Percentiles rank a stretch among this genome's conserved stretches.
These are phyloP conservation scores for Yamadazyma siamensis DNA, from an alignment of 1,139 yeast species.

Conservation along the genomic window DNA sequence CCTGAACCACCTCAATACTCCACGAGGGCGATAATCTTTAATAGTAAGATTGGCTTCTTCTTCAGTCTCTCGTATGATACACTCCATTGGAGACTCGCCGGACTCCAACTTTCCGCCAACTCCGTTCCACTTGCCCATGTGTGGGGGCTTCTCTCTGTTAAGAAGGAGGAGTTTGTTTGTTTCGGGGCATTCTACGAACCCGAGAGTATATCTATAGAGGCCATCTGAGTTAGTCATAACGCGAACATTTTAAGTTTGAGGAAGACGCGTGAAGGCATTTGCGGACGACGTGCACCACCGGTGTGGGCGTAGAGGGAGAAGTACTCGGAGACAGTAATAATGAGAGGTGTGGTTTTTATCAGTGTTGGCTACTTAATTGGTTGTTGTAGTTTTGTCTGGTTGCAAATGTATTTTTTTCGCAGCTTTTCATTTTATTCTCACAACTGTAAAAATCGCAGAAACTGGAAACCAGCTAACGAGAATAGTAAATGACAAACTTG, in stretches of 20 bases:
- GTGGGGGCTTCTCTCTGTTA: conserved; percentile 44
- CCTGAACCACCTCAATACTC: conserved; percentile 36
- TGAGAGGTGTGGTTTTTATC: too few relatives aligned
- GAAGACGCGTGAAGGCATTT: too few relatives aligned
- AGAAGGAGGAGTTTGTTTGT: conserved; percentile 32
- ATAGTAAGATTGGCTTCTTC: conserved; percentile 44
- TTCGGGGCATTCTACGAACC: conserved; percentile 35
- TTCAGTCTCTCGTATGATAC: conserved; percentile 41
- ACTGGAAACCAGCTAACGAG: too few relatives aligned
- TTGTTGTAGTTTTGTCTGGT: too few relatives aligned
- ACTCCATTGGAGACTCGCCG: conserved; percentile 33
- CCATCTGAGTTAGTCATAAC: conserved; percentile 10
- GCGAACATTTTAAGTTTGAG: conserved; percentile 2
- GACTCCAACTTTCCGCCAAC: conserved; percentile 46
- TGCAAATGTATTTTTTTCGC: too few relatives aligned
- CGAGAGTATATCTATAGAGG: conserved; percentile 32
- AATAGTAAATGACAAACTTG: too few relatives aligned
- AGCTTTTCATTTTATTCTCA: too few relatives aligned
- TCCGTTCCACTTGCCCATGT: conserved; percentile 56
- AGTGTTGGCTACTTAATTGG: too few relatives aligned
- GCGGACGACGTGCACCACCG: too few relatives aligned
- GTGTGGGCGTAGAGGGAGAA: too few relatives aligned
- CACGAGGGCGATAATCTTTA: conserved; percentile 28
- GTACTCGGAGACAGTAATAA: too few relatives aligned
- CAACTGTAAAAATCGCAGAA: too few relatives aligned